Conservation (phyloP, 2,329 filamentous ascomycete genomes). For the Venturiaceae sp. region DNA sequence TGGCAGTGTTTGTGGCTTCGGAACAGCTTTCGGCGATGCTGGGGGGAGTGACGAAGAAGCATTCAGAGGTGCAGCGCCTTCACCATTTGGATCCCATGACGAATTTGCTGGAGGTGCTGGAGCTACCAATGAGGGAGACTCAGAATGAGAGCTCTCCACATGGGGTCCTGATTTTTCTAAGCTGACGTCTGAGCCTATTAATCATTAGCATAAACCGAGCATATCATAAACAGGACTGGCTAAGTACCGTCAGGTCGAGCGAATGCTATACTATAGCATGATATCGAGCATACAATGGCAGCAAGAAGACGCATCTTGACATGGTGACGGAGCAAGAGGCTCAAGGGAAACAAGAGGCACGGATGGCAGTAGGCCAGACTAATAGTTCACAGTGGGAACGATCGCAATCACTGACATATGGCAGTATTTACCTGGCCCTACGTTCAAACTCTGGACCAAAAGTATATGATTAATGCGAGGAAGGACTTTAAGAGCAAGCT, state of each 20-base stretch:
- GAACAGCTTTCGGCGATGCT: background rate
- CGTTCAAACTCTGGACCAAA: background rate
- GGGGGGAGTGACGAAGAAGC: background rate
- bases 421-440: background rate
- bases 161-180: background rate
- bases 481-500: background rate
- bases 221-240: too few relatives aligned
- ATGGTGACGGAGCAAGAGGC: slow-evolving; percentile 1
- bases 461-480: background rate
- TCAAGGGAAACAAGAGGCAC: background rate
- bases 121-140: background rate
- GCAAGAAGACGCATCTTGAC: background rate
- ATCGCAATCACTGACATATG: background rate
- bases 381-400: background rate
- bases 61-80: background rate
- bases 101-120: background rate
- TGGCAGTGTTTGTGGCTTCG: background rate
- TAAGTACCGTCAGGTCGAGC: background rate
- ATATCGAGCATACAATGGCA: background rate
- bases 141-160: background rate
- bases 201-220: too few relatives aligned
- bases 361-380: background rate
- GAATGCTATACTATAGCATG: background rate
- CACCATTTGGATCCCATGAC: background rate
- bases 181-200: background rate